Conservation (phyloP, 2,329 filamentous ascomycete species). For the Lasiodiplodia sp. region DNA sequence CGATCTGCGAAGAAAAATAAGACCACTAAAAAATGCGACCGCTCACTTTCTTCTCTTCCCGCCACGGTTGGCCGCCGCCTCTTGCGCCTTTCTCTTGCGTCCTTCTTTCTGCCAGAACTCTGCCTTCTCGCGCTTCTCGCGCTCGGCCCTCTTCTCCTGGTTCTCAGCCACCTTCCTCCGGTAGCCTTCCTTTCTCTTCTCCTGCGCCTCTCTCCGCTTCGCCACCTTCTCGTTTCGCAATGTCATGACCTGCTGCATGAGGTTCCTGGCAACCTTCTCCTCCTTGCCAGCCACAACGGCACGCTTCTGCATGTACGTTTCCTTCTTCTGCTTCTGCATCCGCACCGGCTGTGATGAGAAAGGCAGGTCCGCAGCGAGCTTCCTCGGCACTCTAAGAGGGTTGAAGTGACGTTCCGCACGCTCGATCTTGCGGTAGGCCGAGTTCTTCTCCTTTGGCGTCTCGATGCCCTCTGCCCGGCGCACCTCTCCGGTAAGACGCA, state of each 20-base stretch:
- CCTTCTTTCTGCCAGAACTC: conserved; percentile 94
- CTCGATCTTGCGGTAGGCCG: conserved; percentile 75
- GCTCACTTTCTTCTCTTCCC: conserved; percentile 28
- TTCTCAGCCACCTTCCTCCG: conserved; percentile 82
- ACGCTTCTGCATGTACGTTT: conserved; percentile 94
- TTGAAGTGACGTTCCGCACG: conserved; percentile 60
- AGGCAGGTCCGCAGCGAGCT: conserved; percentile 82
- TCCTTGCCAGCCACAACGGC: conserved; percentile 82
- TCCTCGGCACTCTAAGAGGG: conserved; percentile 75
- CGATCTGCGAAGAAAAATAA: conserved; percentile 23
- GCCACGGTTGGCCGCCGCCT: conserved; percentile 40
- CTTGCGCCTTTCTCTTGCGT: conserved; percentile 71
- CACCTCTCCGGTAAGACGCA: conserved; percentile 93
- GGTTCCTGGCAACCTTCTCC: conserved; percentile 84
- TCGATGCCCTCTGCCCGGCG: conserved; percentile 76
- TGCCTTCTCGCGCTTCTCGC: conserved; percentile 90
- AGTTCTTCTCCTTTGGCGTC: conserved; percentile 83
- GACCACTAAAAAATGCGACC: conserved; percentile 3
- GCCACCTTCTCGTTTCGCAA: conserved; percentile 89
- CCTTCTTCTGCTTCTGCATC: conserved; percentile 78
- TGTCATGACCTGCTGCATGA: conserved; percentile 93
- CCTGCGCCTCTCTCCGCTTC: conserved; percentile 84
- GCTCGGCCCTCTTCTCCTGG: conserved; percentile 81
- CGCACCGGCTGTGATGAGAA: conserved; percentile 90
- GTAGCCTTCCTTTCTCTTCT: conserved; percentile 82